Percentiles rank a stretch among this genome's conserved stretches.
These are phyloP conservation scores for Biancaea sappan DNA, from an alignment of 306 rosid species.

Conservation along the genomic window DNA sequence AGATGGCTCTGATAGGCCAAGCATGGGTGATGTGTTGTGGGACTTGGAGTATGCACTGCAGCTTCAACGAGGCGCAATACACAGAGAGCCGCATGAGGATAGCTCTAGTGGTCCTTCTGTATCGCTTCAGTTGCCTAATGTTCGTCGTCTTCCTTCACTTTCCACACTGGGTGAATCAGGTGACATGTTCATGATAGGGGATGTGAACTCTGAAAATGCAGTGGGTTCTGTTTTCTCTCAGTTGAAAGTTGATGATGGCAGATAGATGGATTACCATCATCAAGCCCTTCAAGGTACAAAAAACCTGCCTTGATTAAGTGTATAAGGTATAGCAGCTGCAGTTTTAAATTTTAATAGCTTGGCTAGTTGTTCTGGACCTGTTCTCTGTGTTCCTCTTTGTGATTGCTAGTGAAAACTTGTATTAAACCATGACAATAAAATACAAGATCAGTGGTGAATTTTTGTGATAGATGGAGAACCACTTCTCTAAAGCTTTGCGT, in stretches of 20 bases:
- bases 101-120: slow-evolving; percentile 40
- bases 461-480: neutral
- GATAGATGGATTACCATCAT: slow-evolving; percentile 11
- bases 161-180: slow-evolving; percentile 24
- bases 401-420: neutral
- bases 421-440: neutral
- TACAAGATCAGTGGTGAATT: neutral
- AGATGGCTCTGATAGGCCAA: slow-evolving; percentile 45
- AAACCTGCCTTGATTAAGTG: neutral
- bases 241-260: slow-evolving; percentile 34
- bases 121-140: slow-evolving; percentile 20
- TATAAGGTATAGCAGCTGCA: neutral
- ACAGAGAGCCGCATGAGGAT: slow-evolving; percentile 48
- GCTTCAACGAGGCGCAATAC: slow-evolving; percentile 49
- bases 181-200: neutral
- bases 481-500: neutral
- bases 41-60: slow-evolving; percentile 58
- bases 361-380: neutral
- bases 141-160: slow-evolving; percentile 33
- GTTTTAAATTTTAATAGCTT: neutral
- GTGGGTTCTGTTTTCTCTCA: slow-evolving; percentile 40
- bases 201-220: neutral
- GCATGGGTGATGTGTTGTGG: slow-evolving; percentile 62
- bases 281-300: neutral
- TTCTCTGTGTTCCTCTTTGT: neutral